Evolutionary conservation across 148 eudicot genomes (phyloP).

Genomic region (Rhododendron simsii): DNA sequence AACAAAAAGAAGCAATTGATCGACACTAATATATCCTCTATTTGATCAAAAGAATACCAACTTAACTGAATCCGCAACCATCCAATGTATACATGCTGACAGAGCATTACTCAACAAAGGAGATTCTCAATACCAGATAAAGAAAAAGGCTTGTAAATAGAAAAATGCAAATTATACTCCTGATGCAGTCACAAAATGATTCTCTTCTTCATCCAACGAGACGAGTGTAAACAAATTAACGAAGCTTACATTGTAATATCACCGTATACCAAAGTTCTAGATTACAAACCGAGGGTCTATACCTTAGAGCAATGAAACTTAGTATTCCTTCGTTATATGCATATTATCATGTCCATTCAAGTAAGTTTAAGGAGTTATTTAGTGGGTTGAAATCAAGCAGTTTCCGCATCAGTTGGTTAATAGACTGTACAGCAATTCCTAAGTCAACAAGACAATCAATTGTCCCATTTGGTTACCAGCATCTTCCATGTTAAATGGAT

Average conservation of each 20-base stretch:
- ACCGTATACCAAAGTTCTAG: not conserved
- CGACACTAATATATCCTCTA: not conserved
- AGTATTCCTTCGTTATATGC: not conserved
- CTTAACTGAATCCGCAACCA: not conserved
- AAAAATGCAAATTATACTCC: not conserved
- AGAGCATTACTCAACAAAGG: not conserved
- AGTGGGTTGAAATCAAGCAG: not conserved
- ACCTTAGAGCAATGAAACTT: not conserved
- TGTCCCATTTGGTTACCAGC: not conserved
- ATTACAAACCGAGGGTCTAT: not conserved
- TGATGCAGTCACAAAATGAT: not conserved
- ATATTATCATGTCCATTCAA: not conserved
- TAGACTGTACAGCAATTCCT: not conserved
- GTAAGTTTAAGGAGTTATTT: not conserved
- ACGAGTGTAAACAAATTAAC: not conserved
- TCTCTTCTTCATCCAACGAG: not conserved
- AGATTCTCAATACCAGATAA: not conserved
- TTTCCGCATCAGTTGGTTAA: not conserved
- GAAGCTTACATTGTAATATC: not conserved
- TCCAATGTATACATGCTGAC: not conserved
- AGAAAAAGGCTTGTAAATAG: not conserved
- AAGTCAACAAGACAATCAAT: not conserved
- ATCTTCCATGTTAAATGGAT: not conserved
- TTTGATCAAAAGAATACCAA: not conserved
- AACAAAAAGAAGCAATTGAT: not conserved